A percentile compares a stretch with the other conserved stretches of the same genome.
Evolutionary conservation across 495 filamentous ascomycete species (phyloP).

Genomic region (Entonaema liquescens): DNA sequence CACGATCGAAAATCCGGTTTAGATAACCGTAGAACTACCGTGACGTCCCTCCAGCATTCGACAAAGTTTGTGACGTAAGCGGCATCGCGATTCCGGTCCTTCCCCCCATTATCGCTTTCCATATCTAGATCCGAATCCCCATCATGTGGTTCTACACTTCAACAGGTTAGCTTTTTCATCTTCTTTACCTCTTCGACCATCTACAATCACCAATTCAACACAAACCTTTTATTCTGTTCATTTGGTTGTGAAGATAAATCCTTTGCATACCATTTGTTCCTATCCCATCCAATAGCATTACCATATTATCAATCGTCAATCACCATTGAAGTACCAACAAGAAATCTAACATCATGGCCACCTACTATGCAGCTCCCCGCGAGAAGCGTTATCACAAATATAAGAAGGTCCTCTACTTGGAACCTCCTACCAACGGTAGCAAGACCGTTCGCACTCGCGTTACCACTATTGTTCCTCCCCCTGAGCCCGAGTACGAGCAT

Average conservation of each 20-base stretch:
- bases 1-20: conserved; percentile 39
- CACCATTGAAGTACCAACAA: not conserved
- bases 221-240: not conserved
- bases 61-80: conserved; percentile 22
- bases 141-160: conserved; percentile 44
- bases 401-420: conserved; percentile 59
- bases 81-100: conserved; percentile 18
- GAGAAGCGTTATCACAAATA: conserved; percentile 45
- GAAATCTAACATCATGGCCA: conserved; percentile 40
- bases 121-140: conserved; percentile 32
- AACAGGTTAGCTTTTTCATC: conserved; percentile 40
- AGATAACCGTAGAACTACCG: conserved; percentile 33
- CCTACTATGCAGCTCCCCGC: conserved; percentile 44
- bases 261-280: conserved; percentile 5
- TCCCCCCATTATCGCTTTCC: conserved; percentile 2
- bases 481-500: conserved; percentile 15
- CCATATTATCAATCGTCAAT: not conserved
- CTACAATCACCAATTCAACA: not conserved
- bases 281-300: conserved; percentile 14
- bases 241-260: conserved; percentile 4
- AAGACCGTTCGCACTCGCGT: conserved; percentile 50
- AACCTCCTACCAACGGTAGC: conserved; percentile 51
- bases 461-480: conserved; percentile 55
- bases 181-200: not conserved
- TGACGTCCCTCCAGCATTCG: conserved; percentile 8